Base-by-base conservation (phyloP, 305 asterid species). In the Fraxinus latifolia region DNA sequence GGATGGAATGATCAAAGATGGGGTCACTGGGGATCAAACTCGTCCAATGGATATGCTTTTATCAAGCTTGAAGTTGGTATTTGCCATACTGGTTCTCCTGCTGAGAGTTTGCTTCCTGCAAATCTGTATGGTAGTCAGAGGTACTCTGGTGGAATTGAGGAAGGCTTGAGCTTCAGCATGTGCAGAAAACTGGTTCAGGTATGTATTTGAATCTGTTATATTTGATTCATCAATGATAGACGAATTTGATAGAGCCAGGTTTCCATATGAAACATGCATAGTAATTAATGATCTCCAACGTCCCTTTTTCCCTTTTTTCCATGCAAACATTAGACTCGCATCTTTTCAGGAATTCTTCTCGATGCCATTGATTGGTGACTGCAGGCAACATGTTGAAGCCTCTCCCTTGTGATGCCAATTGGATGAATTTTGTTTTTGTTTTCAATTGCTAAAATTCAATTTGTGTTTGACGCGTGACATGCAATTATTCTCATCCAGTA, bases 101-200 rank as follows among this genome's bases (percentile, higher is more conserved):
- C 87, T 4, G 90, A 85, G 67, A 76, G 85, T 32, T 34, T 75
- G 34, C 80, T 84, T 89, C 87, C 91, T 1, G 21, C 75, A 14
- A 65, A 21, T 37, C 89, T 89, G 12, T 80, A 68, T 15, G 88
- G 83, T 65, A 79, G 85, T 62, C 90, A 84, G 72, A 88, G 85
- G 82, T 82, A 85, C 84, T 42, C 70, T 32, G 89, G 88, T 73
- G 86, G 86, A 44, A 87, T 83, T 29, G 97, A 92, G 90, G 97
- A 92, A 81, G 89, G 90, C 79, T 82, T 93, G 93, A 91, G 98
- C 90, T 96, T 96, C 85, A 89, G 83, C 50, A 88, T 96, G 62
- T 94, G 97, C 94, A 90, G 85, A 83, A 96, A 89, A 87, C 86
- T 96, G 37, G 98, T 95, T 87, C 97, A 92, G 97, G 99, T 96